These are phyloP conservation scores for Fomitopsis schrenkii DNA, from an alignment of 1,284 basidiomycete genomes.

Conservation along the genomic window DNA sequence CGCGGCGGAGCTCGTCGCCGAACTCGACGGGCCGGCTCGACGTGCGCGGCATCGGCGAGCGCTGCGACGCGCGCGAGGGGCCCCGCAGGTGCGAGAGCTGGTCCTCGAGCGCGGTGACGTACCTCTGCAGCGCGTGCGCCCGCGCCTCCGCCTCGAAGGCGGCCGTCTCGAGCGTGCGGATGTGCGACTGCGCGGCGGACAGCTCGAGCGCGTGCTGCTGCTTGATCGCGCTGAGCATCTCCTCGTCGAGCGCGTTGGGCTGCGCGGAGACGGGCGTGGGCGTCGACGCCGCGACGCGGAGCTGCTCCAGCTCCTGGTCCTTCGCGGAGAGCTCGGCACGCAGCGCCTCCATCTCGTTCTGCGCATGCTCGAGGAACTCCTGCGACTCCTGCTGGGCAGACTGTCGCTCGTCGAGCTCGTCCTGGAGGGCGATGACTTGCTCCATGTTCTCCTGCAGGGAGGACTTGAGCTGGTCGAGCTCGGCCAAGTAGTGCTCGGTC, in stretches of 20 bases:
- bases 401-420: constrained; percentile 47
- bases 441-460: constrained; percentile 41
- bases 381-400: constrained; percentile 54
- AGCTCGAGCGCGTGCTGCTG: constrained; percentile 77
- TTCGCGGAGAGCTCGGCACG: constrained; percentile 52
- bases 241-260: constrained; percentile 57
- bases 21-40: constrained; percentile 44
- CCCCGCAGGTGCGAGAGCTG: constrained; percentile 47
- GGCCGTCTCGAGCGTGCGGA: constrained; percentile 68
- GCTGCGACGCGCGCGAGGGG: constrained; percentile 33
- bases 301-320: constrained; percentile 60
- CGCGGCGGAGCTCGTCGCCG: constrained; percentile 42
- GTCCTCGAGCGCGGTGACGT: constrained; percentile 58
- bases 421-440: constrained; percentile 42
- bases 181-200: constrained; percentile 71
- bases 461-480: constrained; percentile 47
- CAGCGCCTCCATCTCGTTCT: constrained; percentile 64
- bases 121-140: constrained; percentile 69
- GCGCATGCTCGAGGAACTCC: constrained; percentile 56
- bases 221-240: constrained; percentile 62
- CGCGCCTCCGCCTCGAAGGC: constrained; percentile 71
- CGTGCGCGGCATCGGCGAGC: constrained; percentile 41
- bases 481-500: constrained; percentile 44
- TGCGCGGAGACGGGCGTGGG: constrained; percentile 28
- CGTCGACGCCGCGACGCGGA: constrained; percentile 38